Percentiles rank a stretch among this genome's conserved stretches.
Evolutionary conservation across 352 stramenopile genomes (phyloP).

Genomic region (Pythium pectinolyticum): DNA sequence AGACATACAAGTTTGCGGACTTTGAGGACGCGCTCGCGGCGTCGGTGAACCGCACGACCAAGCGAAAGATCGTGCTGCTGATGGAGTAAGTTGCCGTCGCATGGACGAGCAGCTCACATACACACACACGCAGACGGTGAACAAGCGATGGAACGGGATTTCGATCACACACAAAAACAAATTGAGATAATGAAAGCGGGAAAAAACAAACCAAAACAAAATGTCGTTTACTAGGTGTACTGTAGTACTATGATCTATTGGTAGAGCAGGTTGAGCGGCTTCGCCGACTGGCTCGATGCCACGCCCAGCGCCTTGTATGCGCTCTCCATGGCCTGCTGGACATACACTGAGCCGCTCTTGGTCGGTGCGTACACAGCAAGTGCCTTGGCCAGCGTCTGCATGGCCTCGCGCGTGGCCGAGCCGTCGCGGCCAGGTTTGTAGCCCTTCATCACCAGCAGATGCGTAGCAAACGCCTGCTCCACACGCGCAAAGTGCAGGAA

Average conservation of each 20-base stretch:
- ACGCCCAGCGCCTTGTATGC: conserved; percentile 28
- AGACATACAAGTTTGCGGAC: conserved; percentile 86
- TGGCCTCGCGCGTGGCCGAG: conserved; percentile 49
- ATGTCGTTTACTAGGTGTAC: too few relatives aligned
- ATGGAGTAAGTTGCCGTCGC: conserved; percentile 65
- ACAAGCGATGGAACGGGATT: conserved; percentile 1
- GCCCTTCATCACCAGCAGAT: conserved; percentile 60
- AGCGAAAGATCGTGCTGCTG: conserved; percentile 81
- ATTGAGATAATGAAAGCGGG: conserved; percentile 2
- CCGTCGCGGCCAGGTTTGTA: conserved; percentile 60
- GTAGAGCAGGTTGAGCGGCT: conserved; percentile 20
- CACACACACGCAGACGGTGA: not conserved
- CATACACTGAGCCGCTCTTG: conserved; percentile 41
- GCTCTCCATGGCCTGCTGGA: conserved; percentile 24
- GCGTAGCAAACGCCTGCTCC: conserved; percentile 46
- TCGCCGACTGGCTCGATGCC: not conserved
- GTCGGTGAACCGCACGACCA: conserved; percentile 76
- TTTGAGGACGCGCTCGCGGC: conserved; percentile 76
- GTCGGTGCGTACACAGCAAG: conserved; percentile 38
- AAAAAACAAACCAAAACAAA: conserved; percentile 9
- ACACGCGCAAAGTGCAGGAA: conserved; percentile 58
- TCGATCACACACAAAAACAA: too few relatives aligned
- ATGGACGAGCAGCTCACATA: too few relatives aligned
- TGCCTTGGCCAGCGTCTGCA: conserved; percentile 38
- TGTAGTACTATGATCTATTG: conserved; percentile 14